Conservation (phyloP, 2,329 filamentous ascomycete genomes). For the Dactylellina cionopaga region DNA sequence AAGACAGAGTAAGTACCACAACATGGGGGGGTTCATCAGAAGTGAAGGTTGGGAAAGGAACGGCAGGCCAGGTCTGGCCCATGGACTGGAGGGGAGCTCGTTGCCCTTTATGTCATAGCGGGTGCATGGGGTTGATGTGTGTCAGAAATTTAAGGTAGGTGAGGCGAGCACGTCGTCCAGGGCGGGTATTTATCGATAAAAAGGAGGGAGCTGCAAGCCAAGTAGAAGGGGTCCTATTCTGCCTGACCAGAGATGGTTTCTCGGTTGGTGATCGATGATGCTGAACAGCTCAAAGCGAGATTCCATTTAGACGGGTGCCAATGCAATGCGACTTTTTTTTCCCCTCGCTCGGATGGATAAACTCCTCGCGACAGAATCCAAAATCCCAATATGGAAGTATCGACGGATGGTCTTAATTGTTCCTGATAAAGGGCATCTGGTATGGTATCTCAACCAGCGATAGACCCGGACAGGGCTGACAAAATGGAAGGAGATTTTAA, state of each 20-base stretch:
- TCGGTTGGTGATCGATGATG: constrained; percentile 32
- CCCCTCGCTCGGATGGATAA: constrained; percentile 25
- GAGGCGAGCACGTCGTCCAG: constrained; percentile 34
- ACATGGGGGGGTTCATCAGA: constrained; percentile 24
- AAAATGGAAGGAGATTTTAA: constrained; percentile 39
- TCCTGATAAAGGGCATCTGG: constrained; percentile 28
- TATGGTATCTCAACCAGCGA: constrained; percentile 23
- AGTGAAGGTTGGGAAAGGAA: constrained; percentile 15
- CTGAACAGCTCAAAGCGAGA: constrained; percentile 10
- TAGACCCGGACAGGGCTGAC: constrained; percentile 30
- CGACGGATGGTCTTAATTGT: constrained; percentile 19
- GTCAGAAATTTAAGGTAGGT: constrained; percentile 36
- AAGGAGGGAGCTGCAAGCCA: constrained; percentile 23
- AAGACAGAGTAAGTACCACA: constrained; percentile 1
- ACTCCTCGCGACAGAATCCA: constrained; percentile 14
- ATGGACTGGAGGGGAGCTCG: constrained; percentile 38
- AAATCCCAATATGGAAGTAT: constrained; percentile 23
- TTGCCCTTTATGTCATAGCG: constrained; percentile 52
- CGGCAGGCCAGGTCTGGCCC: constrained; percentile 27
- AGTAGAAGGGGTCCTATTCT: constrained; percentile 9
- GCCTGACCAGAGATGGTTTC: constrained; percentile 19
- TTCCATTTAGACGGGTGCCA: constrained; percentile 7
- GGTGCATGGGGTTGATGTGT: constrained; percentile 33
- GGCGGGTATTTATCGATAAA: constrained; percentile 53
- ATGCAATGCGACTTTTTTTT: no score